These are phyloP conservation scores for Parmelia sp. DNA, from an alignment of 495 filamentous ascomycete genomes.

Conservation along the genomic window DNA sequence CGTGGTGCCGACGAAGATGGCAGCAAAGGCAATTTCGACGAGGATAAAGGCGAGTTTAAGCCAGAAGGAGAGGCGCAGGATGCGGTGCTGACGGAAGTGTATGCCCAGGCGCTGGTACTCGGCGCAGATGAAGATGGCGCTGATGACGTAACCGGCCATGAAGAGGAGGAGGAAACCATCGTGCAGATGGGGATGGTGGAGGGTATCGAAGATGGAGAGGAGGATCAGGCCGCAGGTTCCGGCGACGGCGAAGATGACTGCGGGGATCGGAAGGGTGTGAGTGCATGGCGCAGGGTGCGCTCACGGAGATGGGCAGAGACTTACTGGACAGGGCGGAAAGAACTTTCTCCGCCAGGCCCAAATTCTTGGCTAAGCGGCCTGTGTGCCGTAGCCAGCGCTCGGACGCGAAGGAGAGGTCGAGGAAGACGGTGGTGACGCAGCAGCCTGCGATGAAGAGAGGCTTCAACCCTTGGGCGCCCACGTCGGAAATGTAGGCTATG, in stretches of 20 bases:
- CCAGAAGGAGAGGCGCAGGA: slow-evolving; percentile 72
- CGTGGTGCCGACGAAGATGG: slow-evolving; percentile 50
- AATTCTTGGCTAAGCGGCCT: slow-evolving; percentile 66
- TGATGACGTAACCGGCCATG: slow-evolving; percentile 65
- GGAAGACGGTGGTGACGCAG: slow-evolving; percentile 70
- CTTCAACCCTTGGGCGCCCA: slow-evolving; percentile 68
- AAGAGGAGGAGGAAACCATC: slow-evolving; percentile 75
- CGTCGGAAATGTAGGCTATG: slow-evolving; percentile 49
- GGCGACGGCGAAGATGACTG: slow-evolving; percentile 60
- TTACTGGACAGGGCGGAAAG: slow-evolving; percentile 55
- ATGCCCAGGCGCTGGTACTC: slow-evolving; percentile 82
- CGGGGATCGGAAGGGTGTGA: not conserved
- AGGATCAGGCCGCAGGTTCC: slow-evolving; percentile 76
- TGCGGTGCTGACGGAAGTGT: slow-evolving; percentile 62
- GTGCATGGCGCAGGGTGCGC: not conserved
- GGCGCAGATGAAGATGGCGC: slow-evolving; percentile 76
- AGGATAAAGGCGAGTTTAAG: slow-evolving; percentile 77
- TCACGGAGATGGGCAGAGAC: not conserved
- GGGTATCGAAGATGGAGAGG: slow-evolving; percentile 78
- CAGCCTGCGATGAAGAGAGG: slow-evolving; percentile 84
- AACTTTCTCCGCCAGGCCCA: slow-evolving; percentile 58
- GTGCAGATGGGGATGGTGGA: slow-evolving; percentile 58
- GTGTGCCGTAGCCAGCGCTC: slow-evolving; percentile 79
- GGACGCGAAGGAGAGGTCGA: slow-evolving; percentile 72
- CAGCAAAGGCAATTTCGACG: slow-evolving; percentile 54